Percentiles rank a stretch among this genome's conserved stretches.
Evolutionary conservation across 257 asterid species (phyloP).

Genomic region (Nicotiana knightiana): DNA sequence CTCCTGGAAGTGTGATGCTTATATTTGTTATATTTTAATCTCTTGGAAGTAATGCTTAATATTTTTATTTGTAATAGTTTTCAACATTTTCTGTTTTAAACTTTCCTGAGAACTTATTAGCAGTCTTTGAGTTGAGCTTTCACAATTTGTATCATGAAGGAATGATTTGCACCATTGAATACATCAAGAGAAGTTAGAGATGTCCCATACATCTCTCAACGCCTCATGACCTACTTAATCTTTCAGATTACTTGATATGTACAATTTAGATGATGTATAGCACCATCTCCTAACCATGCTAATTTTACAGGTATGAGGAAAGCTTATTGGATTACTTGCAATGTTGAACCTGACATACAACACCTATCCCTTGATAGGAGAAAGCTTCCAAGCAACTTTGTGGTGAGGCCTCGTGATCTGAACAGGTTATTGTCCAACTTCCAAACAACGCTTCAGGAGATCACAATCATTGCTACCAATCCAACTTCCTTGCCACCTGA

Average conservation of each 20-base stretch:
- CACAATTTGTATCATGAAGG: neutral
- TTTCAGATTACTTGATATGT: neutral
- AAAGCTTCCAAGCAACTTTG: conserved; percentile 84
- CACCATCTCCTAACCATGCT: neutral
- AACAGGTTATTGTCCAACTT: conserved; percentile 74
- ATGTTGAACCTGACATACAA: conserved; percentile 80
- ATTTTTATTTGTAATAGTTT: neutral
- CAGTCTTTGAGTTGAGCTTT: neutral
- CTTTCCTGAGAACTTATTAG: neutral
- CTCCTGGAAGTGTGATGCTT: neutral
- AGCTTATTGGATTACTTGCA: conserved; percentile 85
- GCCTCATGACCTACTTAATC: neutral
- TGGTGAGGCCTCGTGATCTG: conserved; percentile 86
- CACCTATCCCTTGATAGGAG: conserved; percentile 81
- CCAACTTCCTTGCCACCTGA: conserved; percentile 55
- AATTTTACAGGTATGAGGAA: conserved; percentile 72
- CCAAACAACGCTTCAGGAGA: conserved; percentile 90
- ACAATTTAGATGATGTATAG: neutral
- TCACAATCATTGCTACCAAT: conserved; percentile 80
- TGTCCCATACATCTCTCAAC: neutral
- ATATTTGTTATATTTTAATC: neutral
- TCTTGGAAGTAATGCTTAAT: neutral
- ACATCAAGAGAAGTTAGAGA: neutral
- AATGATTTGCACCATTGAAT: conserved; percentile 1
- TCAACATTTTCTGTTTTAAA: neutral